These are phyloP conservation scores for Colletotrichum melonis DNA, from an alignment of 2,329 filamentous ascomycete species.

Conservation along the genomic window DNA sequence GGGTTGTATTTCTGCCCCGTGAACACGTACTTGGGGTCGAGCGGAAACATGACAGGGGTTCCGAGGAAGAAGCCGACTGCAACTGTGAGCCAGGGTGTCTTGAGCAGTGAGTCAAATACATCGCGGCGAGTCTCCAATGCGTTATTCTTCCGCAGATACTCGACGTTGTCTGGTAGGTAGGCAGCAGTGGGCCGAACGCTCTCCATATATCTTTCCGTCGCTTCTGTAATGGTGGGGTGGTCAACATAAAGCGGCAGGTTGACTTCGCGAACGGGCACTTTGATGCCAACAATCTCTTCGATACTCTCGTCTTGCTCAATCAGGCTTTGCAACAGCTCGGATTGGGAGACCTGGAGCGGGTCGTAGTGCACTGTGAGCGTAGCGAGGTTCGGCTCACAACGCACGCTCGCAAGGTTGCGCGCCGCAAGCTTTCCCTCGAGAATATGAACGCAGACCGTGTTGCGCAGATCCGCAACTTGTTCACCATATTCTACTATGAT, in stretches of 20 bases:
- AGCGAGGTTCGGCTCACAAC: constrained; percentile 36
- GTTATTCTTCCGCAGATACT: constrained; percentile 56
- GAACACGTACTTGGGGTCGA: constrained; percentile 40
- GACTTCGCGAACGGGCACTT: constrained; percentile 40
- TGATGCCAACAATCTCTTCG: constrained; percentile 33
- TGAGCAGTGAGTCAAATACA: constrained; percentile 46
- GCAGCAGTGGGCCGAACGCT: constrained; percentile 68
- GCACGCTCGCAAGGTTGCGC: constrained; percentile 19
- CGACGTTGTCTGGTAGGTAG: constrained; percentile 70
- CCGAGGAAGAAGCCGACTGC: constrained; percentile 50
- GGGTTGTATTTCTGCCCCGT: constrained; percentile 47
- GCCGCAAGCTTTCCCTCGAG: constrained; percentile 29
- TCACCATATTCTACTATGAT: constrained; percentile 69
- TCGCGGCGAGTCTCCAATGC: constrained; percentile 45
- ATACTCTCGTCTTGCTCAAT: constrained; percentile 11
- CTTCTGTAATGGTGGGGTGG: constrained; percentile 51
- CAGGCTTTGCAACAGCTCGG: constrained; percentile 4
- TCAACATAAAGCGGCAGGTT: constrained; percentile 45
- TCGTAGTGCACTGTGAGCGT: constrained; percentile 38
- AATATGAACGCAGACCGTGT: constrained; percentile 47
- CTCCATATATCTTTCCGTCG: constrained; percentile 67
- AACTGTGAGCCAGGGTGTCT: constrained; percentile 46
- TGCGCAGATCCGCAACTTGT: constrained; percentile 65
- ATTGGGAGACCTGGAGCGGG: constrained; percentile 31
- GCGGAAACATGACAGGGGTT: constrained; percentile 45